These are phyloP conservation scores for Acacia pycnantha DNA, from an alignment of 331 rosid genomes.

Conservation along the genomic window DNA sequence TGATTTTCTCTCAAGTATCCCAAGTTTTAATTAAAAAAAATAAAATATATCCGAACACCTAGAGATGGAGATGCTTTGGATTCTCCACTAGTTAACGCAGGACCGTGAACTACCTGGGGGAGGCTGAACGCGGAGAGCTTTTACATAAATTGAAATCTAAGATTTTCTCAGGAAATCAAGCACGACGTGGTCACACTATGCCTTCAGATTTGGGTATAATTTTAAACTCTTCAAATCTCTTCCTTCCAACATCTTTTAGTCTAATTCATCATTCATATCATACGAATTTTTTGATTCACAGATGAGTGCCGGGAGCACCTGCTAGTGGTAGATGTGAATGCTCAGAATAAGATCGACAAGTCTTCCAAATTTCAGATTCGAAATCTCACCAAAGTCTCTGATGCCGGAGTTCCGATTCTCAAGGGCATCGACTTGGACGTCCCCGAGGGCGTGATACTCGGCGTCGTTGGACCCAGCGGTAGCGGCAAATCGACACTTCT, in stretches of 20 bases:
- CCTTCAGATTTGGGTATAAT: background rate
- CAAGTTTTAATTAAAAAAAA: too few species aligned
- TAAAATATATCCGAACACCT: background rate
- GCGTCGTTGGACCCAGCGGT: conserved; percentile 89
- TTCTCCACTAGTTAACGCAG: background rate
- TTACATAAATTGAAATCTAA: background rate
- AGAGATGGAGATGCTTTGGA: background rate
- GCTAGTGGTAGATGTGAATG: conserved; percentile 39
- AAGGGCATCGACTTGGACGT: conserved; percentile 57
- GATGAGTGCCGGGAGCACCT: conserved; percentile 48
- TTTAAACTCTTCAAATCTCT: background rate
- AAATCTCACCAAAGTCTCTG: conserved; percentile 53
- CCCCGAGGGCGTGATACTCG: conserved; percentile 65
- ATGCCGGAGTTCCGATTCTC: conserved; percentile 57
- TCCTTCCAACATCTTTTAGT: background rate
- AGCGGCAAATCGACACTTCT: conserved; percentile 89
- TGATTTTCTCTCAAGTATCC: too few species aligned
- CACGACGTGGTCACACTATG: background rate
- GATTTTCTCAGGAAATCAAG: background rate
- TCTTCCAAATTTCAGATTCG: conserved; percentile 51
- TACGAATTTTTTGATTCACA: background rate
- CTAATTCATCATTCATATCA: background rate
- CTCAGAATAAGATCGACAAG: background rate
- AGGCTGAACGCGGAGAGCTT: background rate
- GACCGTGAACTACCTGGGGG: background rate